Base-by-base conservation (phyloP, 306 rosid genomes). In the Gastrolobium villosum region DNA sequence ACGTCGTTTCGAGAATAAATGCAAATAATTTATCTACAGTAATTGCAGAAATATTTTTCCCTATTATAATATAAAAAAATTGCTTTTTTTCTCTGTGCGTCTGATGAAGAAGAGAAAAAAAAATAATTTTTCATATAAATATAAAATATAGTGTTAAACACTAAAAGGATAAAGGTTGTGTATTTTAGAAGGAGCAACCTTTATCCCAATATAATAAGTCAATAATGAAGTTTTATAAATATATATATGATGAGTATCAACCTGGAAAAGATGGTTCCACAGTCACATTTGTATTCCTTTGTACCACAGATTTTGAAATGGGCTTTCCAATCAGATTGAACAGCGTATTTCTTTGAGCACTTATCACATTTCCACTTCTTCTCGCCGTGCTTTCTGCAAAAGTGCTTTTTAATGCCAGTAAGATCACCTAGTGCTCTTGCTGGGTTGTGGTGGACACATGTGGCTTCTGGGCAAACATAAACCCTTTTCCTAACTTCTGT, bases 211-310 rank as follows among this genome's bases (percentile, higher is more conserved):
- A 20, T 20, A 20, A 26, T 7, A 55, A 1, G 62, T 15, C 62
- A 28, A 28, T 28, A 35, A 14, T 20, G 26, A 78, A 32, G 3
- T 46, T 14, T 50, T 9, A 30, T 20, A 36, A 2, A 3, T 48
- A 2, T 13, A 32, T 14, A 7, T 37, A 14, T 34, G 10, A 20
- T 20, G 26, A 20, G 26, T 52, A 75, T 8, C 1, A 86, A 90
- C 98, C 98, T 91, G 89, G 98, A 90, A 87, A 94, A 94, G 82
- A 94, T 70, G 67, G 98, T 91, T 83, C 98, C 98, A 77, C 98
- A 94, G 76, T 94, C 96, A 79, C 98, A 94, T 62, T 91, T 94
- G 91, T 91, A 94, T 75, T 94, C 97, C 61, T 83, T 86, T 1
- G 93, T 91, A 8, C 98, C 98, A 60, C 98, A 94, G 4, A 86